phyloP scores from a whole-genome alignment of 2,329 filamentous ascomycete species.

The Onygenales sp. region DNA sequence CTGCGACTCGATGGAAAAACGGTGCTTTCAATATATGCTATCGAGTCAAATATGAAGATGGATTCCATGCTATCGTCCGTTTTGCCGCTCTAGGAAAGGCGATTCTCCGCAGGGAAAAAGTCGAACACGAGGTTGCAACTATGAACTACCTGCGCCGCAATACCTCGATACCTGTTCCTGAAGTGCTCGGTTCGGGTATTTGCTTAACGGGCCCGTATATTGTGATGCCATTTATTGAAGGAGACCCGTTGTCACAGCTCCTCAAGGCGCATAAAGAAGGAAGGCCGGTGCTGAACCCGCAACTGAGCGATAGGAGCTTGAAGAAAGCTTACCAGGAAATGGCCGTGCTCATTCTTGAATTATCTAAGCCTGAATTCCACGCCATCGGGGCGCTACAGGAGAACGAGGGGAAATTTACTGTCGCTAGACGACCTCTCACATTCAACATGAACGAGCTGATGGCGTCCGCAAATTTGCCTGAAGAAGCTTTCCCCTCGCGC shows the following conservation, averaged over 20 bases:
- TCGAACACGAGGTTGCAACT: slow-evolving; percentile 8
- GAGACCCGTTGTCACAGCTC: slow-evolving; percentile 14
- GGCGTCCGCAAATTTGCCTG: slow-evolving; percentile 3
- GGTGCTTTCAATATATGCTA: slow-evolving; percentile 15
- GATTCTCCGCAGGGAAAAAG: slow-evolving; percentile 11
- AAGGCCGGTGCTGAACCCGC: slow-evolving; percentile 1
- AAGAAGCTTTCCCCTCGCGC: background rate
- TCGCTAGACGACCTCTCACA: slow-evolving; percentile 5
- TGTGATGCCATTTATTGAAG: slow-evolving; percentile 19
- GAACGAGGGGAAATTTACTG: background rate
- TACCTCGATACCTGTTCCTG: slow-evolving; percentile 18
- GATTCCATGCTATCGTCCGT: slow-evolving; percentile 9
- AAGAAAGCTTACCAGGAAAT: slow-evolving; percentile 11
- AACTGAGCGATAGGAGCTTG: slow-evolving; percentile 8
- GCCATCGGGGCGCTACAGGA: slow-evolving; percentile 9
- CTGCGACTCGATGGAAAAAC: background rate
- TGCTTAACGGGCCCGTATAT: slow-evolving; percentile 18
- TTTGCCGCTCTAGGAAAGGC: slow-evolving; percentile 12
- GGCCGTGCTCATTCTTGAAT: slow-evolving; percentile 10
- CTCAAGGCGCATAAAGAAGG: slow-evolving; percentile 6
- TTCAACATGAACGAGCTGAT: slow-evolving; percentile 10
- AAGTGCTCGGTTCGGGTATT: slow-evolving; percentile 14
- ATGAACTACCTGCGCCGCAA: slow-evolving; percentile 16
- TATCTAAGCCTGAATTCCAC: slow-evolving; percentile 11
- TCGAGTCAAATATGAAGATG: slow-evolving; percentile 11